phyloP scores from a whole-genome alignment of 2,329 filamentous ascomycete species.

The Hypocrella siamensis region DNA sequence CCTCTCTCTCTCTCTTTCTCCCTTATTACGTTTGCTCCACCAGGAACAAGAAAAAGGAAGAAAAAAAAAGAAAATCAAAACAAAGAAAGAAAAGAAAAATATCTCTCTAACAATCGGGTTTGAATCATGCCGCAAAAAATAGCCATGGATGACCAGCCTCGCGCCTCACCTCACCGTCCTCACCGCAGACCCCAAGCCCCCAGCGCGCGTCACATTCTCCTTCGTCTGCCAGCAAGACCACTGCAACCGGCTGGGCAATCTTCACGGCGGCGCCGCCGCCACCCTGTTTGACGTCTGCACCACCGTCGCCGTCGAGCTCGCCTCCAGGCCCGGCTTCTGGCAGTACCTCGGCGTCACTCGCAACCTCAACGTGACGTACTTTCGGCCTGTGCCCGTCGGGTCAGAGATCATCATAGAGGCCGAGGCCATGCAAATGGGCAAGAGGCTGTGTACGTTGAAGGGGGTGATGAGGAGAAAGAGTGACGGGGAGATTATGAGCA shows the following conservation, averaged over 20 bases:
- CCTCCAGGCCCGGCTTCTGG: constrained; percentile 46
- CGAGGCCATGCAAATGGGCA: constrained; percentile 42
- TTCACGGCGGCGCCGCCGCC: constrained; percentile 48
- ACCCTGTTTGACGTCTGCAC: constrained; percentile 55
- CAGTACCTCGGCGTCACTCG: constrained; percentile 46
- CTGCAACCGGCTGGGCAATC: constrained; percentile 35
- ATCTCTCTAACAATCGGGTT: no score
- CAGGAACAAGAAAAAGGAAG: no score
- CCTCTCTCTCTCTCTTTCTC: neutral
- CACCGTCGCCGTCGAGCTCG: constrained; percentile 37
- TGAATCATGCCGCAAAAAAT: no score
- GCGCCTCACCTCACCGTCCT: constrained; percentile 24
- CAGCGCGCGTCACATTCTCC: constrained; percentile 26
- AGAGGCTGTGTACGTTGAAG: constrained; percentile 33
- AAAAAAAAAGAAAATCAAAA: no score
- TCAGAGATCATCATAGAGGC: constrained; percentile 35
- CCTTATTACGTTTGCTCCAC: neutral
- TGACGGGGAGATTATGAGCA: constrained; percentile 36
- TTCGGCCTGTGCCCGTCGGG: constrained; percentile 42
- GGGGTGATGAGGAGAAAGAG: constrained; percentile 37
- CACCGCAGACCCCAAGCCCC: constrained; percentile 15
- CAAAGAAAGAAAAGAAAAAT: no score
- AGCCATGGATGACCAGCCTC: constrained; percentile 30
- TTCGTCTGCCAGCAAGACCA: constrained; percentile 34
- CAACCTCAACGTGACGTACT: constrained; percentile 50